Base-by-base conservation (phyloP, 2,329 filamentous ascomycete species). In the Aspergillus sp. region DNA sequence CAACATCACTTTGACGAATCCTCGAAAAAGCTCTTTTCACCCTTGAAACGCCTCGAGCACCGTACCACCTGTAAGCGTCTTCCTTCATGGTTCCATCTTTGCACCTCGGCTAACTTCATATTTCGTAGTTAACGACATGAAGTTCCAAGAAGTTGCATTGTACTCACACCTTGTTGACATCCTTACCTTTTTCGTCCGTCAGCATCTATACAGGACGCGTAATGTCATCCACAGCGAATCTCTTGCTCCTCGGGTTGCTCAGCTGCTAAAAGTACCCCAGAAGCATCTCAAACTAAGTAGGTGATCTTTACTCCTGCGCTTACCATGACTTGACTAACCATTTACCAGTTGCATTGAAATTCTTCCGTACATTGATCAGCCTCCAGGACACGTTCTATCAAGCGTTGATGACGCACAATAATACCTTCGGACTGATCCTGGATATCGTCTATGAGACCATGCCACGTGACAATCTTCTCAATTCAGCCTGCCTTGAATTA, bases 131-230 rank as follows among this genome's bases (percentile, higher is more conserved):
- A 81, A 88, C 74, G 79, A 85, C 55, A 86, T 97, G 59, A 82
- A 82, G 20, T 87, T 90, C 49, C 86, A 94, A 63, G 87, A 96
- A 70, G 90, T 94, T 22, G 89, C 90, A n/a, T 81, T 97, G 57
- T 95, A 92, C 71, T 87, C 86, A 17, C 94, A 96, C 68, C 78
- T 99, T 47, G 88, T 96, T 50, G 94, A 99, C 67, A 89, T 96
- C 24, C 80, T 97, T 47, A 92, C 89, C 68, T 97, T 95, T 75
- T 96, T 96, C 70, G 86, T 96, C 58, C 86, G 92, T 38, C 89
- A 95, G 65, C 93, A 97, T 72, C 82, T 88, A 38, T 86, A 89
- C 64, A 85, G 90, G 61, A 92, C 88, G 76, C 94, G 95, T 71
- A 89, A 86, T 65, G 96, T 96, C 66, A 87, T 97, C 22, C 78